Conservation (phyloP, 106 monocot genomes). For the Dendrobium chrysotoxum region DNA sequence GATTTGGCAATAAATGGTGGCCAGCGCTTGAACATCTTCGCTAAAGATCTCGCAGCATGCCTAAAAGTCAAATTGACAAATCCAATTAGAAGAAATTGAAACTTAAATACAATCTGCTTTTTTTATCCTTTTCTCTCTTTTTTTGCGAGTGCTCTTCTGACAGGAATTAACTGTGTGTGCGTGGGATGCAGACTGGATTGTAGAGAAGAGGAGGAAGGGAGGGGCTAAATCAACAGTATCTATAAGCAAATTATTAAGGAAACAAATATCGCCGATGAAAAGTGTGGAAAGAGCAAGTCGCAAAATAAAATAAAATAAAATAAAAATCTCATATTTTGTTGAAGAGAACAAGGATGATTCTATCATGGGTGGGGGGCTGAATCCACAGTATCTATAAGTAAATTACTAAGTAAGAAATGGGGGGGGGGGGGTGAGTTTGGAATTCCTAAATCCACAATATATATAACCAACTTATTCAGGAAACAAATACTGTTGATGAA, state of each 20-base stretch:
- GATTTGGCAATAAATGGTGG: slow-evolving; percentile 64
- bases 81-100: slow-evolving; percentile 5
- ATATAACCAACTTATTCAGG: not conserved
- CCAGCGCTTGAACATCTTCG: slow-evolving; percentile 81
- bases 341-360: not conserved
- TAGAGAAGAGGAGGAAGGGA: too few species aligned
- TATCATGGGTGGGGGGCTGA: not conserved
- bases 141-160: not conserved
- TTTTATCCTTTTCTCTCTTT: not conserved
- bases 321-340: not conserved
- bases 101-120: not conserved
- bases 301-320: too few species aligned
- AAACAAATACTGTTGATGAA: not conserved
- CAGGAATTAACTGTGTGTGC: not conserved
- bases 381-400: too few species aligned
- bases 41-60: slow-evolving; percentile 61
- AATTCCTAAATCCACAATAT: too few species aligned
- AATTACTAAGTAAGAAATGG: too few species aligned
- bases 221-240: too few species aligned
- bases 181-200: too few species aligned
- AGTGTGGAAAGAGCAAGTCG: not conserved
- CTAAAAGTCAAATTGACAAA: slow-evolving; percentile 31
- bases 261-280: not conserved
- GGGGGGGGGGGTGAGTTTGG: too few species aligned
- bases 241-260: not conserved